phyloP scores from a whole-genome alignment of 306 rosid species.

The Quillaja saponaria region DNA sequence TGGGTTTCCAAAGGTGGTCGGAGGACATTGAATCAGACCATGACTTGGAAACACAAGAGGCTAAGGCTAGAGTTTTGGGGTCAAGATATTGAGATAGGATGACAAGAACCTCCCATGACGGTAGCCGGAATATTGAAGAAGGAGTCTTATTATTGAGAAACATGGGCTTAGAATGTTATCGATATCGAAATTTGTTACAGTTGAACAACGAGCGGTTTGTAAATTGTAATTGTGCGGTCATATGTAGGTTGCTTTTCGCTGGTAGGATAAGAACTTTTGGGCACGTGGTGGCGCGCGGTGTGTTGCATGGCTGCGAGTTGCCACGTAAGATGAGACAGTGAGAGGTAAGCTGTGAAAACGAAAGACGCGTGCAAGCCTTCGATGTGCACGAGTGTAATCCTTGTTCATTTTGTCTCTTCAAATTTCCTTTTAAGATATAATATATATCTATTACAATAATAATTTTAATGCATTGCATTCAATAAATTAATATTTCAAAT shows the following conservation, averaged over 20 bases:
- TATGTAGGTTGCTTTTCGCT: background rate
- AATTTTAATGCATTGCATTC: too few species aligned
- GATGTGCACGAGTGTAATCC: too few species aligned
- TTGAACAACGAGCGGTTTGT: background rate
- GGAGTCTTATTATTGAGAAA: too few species aligned
- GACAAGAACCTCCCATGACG: conserved; percentile 52
- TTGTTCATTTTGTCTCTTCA: too few species aligned
- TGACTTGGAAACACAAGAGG: conserved; percentile 60
- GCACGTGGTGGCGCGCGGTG: conserved; percentile 38
- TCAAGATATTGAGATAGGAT: conserved; percentile 56
- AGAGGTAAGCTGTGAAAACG: too few species aligned
- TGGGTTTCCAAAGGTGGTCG: conserved; percentile 59
- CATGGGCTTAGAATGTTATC: background rate
- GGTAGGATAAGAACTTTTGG: background rate
- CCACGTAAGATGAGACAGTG: conserved; percentile 29
- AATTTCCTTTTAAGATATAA: too few species aligned
- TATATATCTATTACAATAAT: too few species aligned
- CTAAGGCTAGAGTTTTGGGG: conserved; percentile 56
- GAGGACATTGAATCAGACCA: conserved; percentile 62
- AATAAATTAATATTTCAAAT: too few species aligned
- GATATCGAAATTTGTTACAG: background rate
- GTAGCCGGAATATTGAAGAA: conserved; percentile 1
- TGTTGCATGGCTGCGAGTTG: conserved; percentile 39
- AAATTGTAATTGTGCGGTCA: too few species aligned
- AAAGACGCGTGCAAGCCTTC: conserved; percentile 38